A percentile compares a stretch with the other conserved stretches of the same genome.
These are phyloP conservation scores for Abrus precatorius DNA, from an alignment of 306 rosid species.

Conservation along the genomic window DNA sequence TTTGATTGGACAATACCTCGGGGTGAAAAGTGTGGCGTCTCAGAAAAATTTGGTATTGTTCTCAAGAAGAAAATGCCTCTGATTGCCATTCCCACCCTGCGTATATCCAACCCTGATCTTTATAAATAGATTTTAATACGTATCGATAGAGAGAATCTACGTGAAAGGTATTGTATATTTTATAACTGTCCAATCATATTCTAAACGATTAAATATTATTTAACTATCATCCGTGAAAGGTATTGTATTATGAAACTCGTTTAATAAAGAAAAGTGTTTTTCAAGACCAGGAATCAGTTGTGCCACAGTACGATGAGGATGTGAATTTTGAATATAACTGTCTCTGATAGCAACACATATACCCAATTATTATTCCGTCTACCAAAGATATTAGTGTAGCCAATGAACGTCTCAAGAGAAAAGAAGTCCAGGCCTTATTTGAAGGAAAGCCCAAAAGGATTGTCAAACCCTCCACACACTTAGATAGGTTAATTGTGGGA, in stretches of 20 bases:
- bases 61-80: slow-evolving; percentile 66
- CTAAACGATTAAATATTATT: not conserved
- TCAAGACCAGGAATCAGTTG: not conserved
- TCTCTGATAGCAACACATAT: too few relatives aligned
- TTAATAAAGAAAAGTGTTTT: not conserved
- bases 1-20: slow-evolving; percentile 69
- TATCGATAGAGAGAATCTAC: not conserved
- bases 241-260: too few relatives aligned
- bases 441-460: too few relatives aligned
- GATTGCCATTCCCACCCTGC: slow-evolving; percentile 63
- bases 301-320: not conserved
- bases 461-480: too few relatives aligned
- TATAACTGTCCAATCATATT: not conserved
- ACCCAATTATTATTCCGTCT: too few relatives aligned
- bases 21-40: slow-evolving; percentile 57
- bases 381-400: too few relatives aligned
- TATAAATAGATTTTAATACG: slow-evolving; percentile 36
- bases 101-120: slow-evolving; percentile 52
- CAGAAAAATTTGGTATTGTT: slow-evolving; percentile 70
- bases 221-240: not conserved
- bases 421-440: too few relatives aligned
- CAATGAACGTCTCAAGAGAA: too few relatives aligned
- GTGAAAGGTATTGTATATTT: not conserved
- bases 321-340: not conserved
- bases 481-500: too few relatives aligned